Evolutionary conservation across 2,329 filamentous ascomycete species (phyloP).

Genomic region (Lasiodiplodia sp.): DNA sequence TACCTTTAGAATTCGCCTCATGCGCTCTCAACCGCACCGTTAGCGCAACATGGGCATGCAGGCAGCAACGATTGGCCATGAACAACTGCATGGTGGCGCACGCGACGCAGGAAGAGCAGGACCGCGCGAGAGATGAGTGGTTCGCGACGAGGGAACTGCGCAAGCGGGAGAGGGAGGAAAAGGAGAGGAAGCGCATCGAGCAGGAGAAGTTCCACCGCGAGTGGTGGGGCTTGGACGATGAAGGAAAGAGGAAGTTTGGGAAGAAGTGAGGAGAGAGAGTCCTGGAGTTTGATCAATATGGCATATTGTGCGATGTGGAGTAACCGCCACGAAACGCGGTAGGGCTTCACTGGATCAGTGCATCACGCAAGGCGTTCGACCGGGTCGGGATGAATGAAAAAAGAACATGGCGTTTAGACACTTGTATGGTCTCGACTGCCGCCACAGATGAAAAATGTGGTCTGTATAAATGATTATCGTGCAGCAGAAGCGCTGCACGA

Average conservation of each 20-base stretch:
- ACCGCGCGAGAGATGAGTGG: constrained; percentile 92
- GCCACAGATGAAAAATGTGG: constrained; percentile 2
- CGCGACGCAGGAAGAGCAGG: constrained; percentile 84
- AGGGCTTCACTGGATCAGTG: background rate
- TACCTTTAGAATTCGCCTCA: constrained; percentile 79
- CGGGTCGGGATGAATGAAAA: constrained; percentile 4
- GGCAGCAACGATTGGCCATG: constrained; percentile 81
- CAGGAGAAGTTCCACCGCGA: constrained; percentile 57
- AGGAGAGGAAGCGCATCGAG: constrained; percentile 52
- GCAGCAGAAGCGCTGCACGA: background rate
- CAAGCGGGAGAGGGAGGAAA: constrained; percentile 68
- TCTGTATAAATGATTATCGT: constrained; percentile 9
- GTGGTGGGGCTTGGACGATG: constrained; percentile 58
- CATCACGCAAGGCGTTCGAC: constrained; percentile 20
- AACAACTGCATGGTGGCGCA: constrained; percentile 91
- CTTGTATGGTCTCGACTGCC: background rate
- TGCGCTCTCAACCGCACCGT: constrained; percentile 88
- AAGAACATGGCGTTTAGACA: constrained; percentile 22
- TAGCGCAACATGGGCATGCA: constrained; percentile 86
- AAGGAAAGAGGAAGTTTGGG: constrained; percentile 37
- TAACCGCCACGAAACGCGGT: background rate
- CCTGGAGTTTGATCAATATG: background rate
- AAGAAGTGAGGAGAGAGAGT: background rate
- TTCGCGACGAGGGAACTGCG: constrained; percentile 79
- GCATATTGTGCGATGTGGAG: background rate